A percentile compares a stretch with the other conserved stretches of the same genome.
These are phyloP conservation scores for Endotrypanum monterogeii DNA, from an alignment of 208 protist species.

Conservation along the genomic window DNA sequence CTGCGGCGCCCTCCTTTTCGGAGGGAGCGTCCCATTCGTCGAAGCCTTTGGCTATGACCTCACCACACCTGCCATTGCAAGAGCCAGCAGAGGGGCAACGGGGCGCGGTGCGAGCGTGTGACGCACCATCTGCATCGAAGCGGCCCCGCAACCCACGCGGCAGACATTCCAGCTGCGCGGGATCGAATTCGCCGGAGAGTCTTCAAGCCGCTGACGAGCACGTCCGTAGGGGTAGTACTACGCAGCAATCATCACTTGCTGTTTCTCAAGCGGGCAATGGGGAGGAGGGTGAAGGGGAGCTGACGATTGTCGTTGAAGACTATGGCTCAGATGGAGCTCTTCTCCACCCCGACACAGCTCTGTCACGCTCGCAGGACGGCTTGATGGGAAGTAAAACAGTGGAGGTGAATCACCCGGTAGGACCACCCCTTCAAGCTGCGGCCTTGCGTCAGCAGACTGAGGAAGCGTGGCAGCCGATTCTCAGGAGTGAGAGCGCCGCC, in stretches of 20 bases:
- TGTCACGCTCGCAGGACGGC: background rate
- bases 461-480: background rate
- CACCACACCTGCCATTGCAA: constrained; percentile 20
- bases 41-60: background rate
- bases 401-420: background rate
- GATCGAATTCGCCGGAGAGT: background rate
- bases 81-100: constrained; percentile 11
- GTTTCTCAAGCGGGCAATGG: background rate
- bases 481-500: background rate
- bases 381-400: background rate
- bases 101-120: background rate
- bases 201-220: background rate
- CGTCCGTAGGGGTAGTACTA: background rate
- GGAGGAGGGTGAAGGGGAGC: constrained; percentile 4
- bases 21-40: background rate
- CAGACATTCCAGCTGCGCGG: background rate
- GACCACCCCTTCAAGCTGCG: background rate
- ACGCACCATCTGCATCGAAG: too few species aligned
- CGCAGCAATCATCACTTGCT: background rate
- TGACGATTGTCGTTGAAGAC: constrained; percentile 14
- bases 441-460: background rate
- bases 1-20: background rate
- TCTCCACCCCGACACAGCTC: background rate
- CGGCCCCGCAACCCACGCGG: background rate
- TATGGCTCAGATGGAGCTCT: background rate